These are phyloP conservation scores for Nemania diffusa DNA, from an alignment of 2,329 filamentous ascomycete species.

Conservation along the genomic window DNA sequence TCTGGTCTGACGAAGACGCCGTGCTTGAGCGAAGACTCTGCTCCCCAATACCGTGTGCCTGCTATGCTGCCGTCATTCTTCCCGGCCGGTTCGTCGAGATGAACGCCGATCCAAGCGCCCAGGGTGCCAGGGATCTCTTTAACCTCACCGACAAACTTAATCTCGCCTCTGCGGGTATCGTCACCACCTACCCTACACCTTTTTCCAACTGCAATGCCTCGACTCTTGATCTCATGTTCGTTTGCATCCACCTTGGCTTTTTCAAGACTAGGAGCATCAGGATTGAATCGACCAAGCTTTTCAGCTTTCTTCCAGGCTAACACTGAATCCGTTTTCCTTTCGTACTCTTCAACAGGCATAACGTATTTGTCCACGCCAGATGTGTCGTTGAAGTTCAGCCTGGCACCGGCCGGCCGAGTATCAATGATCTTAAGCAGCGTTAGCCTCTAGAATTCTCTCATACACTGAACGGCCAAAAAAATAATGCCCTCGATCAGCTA, in stretches of 20 bases:
- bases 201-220: conserved; percentile 72
- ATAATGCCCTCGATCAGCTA: conserved; percentile 18
- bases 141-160: conserved; percentile 78
- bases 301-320: conserved; percentile 95
- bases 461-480: not conserved
- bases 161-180: conserved; percentile 74
- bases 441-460: conserved; percentile 34
- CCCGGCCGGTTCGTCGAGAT: conserved; percentile 81
- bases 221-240: conserved; percentile 74
- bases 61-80: conserved; percentile 83
- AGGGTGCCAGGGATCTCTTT: conserved; percentile 75
- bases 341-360: conserved; percentile 87
- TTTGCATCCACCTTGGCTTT: conserved; percentile 76
- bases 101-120: conserved; percentile 78
- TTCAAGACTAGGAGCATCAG: conserved; percentile 78
- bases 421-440: conserved; percentile 73
- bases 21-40: conserved; percentile 71
- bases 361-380: conserved; percentile 88
- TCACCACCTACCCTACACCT: conserved; percentile 74
- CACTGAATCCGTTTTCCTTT: conserved; percentile 85
- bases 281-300: conserved; percentile 96
- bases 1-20: conserved; percentile 84
- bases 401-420: conserved; percentile 77
- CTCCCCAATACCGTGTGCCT: conserved; percentile 75
- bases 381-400: conserved; percentile 83